Conservation (phyloP, 2,329 filamentous ascomycete genomes). For the Gyromitra esculenta region DNA sequence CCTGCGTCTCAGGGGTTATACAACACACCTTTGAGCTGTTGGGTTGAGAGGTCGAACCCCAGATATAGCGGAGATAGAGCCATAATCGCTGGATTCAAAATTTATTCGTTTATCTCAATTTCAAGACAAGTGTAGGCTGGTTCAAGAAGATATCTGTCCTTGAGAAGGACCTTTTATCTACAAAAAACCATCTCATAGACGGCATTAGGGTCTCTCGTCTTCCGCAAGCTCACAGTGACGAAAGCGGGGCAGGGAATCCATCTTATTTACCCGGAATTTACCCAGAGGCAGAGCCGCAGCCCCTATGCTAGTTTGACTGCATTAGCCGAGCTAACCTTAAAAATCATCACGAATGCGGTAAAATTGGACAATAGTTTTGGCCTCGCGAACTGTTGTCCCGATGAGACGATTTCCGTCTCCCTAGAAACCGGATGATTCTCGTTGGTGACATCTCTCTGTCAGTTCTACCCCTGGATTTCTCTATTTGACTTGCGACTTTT, state of each 20-base stretch:
- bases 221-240: conserved; percentile 29
- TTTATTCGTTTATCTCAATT: neutral
- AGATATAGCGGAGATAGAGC: conserved; percentile 73
- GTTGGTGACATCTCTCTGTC: too few relatives aligned
- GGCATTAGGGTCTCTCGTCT: neutral
- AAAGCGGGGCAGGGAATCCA: conserved; percentile 43
- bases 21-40: conserved; percentile 84
- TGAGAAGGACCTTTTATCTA: neutral
- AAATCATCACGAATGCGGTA: conserved; percentile 28
- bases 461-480: too few relatives aligned
- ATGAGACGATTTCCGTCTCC: neutral
- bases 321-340: conserved; percentile 36
- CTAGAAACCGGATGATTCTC: neutral
- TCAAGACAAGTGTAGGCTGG: neutral
- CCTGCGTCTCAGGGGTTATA: neutral
- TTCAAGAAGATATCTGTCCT: neutral
- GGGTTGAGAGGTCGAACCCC: conserved; percentile 95
- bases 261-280: conserved; percentile 45
- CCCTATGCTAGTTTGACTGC: conserved; percentile 21
- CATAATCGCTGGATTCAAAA: conserved; percentile 24
- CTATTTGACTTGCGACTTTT: too few relatives aligned
- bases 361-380: conserved; percentile 33
- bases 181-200: conserved; percentile 35
- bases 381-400: conserved; percentile 23
- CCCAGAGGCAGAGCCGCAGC: conserved; percentile 36